Base-by-base conservation (phyloP, 2,329 filamentous ascomycete species). In the Hyphodiscus sp. region DNA sequence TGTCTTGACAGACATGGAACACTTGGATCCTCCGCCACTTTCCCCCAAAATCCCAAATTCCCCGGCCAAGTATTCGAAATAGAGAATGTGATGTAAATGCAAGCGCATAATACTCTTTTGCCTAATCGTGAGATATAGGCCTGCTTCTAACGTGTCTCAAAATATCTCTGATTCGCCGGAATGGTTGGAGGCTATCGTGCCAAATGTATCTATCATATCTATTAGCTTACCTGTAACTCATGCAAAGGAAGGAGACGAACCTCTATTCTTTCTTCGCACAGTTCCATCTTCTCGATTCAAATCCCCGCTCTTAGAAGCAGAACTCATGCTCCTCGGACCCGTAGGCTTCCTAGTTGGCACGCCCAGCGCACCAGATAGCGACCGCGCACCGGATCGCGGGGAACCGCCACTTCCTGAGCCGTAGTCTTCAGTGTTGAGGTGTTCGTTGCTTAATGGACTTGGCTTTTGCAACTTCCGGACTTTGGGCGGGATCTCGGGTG, bases 401-500 rank as follows among this genome's bases (percentile, higher is more conserved):
- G 60, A 62, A 19, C 55, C 58, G 45, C 57, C 51, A 23, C 59
- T 48, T 20, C 45, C 45, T 26, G 46, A 18, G 13, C 46, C 50
- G 52, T 56, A 38, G 26, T 52, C 52, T 15, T 55, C 48, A 0
- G 58, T 53, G 23, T 54, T 42, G 2, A 65, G 18, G 74, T 80
- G 50, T 72, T 80, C 78, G 57, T 77, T 77, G n/a, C 76, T 76
- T n/a, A 78, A 67, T 0, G 81, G 80, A 66, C 78, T 81, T 45
- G 70, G 70, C 65, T 80, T 80, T 56, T 74, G 73, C 47, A 81
- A 67, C 66, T 78, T 78, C 49, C 77, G 75, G 23, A 62, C 69
- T 57, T 75, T 74, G 8, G 74, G 72, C 10, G 79, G 75, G 1
- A 76, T 75, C 26, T 74, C 68, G 4, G 66, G 64, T 5, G 77